Conservation (phyloP, 2,329 filamentous ascomycete genomes). For the Penicillium griseofulvum region DNA sequence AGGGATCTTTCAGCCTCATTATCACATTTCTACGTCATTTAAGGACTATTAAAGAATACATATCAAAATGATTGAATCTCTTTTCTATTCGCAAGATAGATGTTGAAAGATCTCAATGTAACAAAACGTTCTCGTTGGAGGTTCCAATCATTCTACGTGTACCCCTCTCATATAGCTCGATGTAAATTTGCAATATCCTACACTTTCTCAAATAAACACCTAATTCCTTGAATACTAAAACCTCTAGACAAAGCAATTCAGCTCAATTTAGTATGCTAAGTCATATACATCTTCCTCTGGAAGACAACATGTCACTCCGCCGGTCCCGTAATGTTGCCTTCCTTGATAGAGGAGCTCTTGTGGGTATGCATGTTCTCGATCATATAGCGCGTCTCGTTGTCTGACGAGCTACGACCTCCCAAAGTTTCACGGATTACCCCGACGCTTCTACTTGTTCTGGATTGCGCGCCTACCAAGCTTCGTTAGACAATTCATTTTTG, state of each 20-base stretch:
- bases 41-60: background rate
- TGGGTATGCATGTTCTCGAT: slow-evolving; percentile 21
- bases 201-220: background rate
- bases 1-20: background rate
- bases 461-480: slow-evolving; percentile 34
- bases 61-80: background rate
- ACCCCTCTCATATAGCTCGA: background rate
- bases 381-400: slow-evolving; percentile 39
- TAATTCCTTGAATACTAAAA: too few relatives aligned
- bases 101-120: background rate
- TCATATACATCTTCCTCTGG: background rate
- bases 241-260: background rate
- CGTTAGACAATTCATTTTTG: background rate
- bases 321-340: slow-evolving; percentile 30
- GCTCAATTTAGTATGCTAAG: background rate
- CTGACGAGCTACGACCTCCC: slow-evolving; percentile 35
- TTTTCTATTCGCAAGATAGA: background rate
- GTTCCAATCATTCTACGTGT: background rate
- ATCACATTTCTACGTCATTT: slow-evolving; percentile 5
- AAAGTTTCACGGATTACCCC: slow-evolving; percentile 37
- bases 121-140: too few relatives aligned
- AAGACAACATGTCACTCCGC: slow-evolving; percentile 16
- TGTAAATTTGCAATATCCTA: background rate
- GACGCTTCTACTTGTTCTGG: slow-evolving; percentile 39
- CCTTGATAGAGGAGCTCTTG: slow-evolving; percentile 27